A percentile compares a stretch with the other conserved stretches of the same genome.
Conservation (phyloP, 306 rosid species). For the Dicorynia guianensis region DNA sequence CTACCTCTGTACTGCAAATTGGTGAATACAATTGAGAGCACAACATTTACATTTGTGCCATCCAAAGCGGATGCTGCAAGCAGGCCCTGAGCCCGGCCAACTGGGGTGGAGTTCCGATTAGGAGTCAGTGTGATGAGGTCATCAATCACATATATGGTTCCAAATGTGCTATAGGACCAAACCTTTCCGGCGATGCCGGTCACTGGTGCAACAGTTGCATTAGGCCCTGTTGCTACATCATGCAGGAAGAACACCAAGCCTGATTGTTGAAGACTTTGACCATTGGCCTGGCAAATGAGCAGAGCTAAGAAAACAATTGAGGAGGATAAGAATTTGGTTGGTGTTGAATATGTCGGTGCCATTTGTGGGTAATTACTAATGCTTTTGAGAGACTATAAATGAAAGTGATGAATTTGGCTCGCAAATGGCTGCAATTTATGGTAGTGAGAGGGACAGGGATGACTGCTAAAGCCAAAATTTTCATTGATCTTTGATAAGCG, state of each 20-base stretch:
- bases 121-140: slow-evolving; percentile 31
- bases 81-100: slow-evolving; percentile 50
- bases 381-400: neutral
- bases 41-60: slow-evolving; percentile 28
- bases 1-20: slow-evolving; percentile 39
- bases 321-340: slow-evolving; percentile 16
- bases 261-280: slow-evolving; percentile 17
- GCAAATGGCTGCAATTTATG: slow-evolving; percentile 36
- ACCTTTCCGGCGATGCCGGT: slow-evolving; percentile 39
- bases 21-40: slow-evolving; percentile 49
- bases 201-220: slow-evolving; percentile 40
- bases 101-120: neutral
- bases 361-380: slow-evolving; percentile 1
- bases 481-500: neutral
- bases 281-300: neutral
- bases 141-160: slow-evolving; percentile 46
- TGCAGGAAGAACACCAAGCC: slow-evolving; percentile 44
- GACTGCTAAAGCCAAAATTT: neutral
- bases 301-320: slow-evolving; percentile 14
- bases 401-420: slow-evolving; percentile 7
- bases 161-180: slow-evolving; percentile 46
- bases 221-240: slow-evolving; percentile 39
- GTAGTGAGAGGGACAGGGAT: neutral
- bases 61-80: slow-evolving; percentile 16
- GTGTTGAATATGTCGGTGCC: slow-evolving; percentile 31